Conservation (phyloP, 2,329 filamentous ascomycete genomes). For the Ophiostoma ips region DNA sequence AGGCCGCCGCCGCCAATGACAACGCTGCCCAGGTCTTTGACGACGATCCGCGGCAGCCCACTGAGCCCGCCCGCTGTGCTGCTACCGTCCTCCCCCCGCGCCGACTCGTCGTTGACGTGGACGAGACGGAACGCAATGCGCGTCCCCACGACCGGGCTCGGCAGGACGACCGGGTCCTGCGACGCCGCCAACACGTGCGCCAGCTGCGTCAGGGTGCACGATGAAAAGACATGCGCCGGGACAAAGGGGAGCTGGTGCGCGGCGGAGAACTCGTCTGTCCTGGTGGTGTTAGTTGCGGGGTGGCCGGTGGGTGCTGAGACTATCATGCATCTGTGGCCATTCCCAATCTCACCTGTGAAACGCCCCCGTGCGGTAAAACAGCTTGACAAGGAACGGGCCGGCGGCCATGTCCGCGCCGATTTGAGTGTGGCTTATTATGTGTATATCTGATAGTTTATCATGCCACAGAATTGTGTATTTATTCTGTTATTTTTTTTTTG, state of each 20-base stretch:
- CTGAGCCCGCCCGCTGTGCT: constrained; percentile 16
- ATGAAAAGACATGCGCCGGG: constrained; percentile 75
- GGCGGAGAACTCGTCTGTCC: constrained; percentile 56
- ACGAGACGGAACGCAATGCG: constrained; percentile 79
- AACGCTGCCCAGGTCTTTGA: constrained; percentile 71
- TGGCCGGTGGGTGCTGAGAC: no score
- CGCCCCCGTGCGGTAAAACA: constrained; percentile 64
- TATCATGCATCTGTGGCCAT: no score
- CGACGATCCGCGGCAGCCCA: constrained; percentile 44
- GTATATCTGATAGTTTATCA: no score
- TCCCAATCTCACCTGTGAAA: constrained; percentile 49
- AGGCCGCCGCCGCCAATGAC: constrained; percentile 52
- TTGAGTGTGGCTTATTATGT: background rate
- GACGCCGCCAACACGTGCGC: constrained; percentile 60
- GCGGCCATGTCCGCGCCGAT: background rate
- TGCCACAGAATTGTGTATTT: background rate
- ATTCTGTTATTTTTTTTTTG: background rate
- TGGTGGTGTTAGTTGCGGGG: constrained; percentile 25
- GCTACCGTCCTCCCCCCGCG: constrained; percentile 12
- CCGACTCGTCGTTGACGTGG: constrained; percentile 56
- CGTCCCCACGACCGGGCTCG: constrained; percentile 62
- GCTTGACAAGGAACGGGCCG: constrained; percentile 59
- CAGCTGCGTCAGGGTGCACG: constrained; percentile 69
- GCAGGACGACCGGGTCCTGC: constrained; percentile 40
- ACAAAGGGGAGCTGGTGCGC: constrained; percentile 50